Evolutionary conservation across 495 filamentous ascomycete species (phyloP), one percentile per base, ranked within the genome.

Genomic region (Hyaloscypha bicolor): DNA sequence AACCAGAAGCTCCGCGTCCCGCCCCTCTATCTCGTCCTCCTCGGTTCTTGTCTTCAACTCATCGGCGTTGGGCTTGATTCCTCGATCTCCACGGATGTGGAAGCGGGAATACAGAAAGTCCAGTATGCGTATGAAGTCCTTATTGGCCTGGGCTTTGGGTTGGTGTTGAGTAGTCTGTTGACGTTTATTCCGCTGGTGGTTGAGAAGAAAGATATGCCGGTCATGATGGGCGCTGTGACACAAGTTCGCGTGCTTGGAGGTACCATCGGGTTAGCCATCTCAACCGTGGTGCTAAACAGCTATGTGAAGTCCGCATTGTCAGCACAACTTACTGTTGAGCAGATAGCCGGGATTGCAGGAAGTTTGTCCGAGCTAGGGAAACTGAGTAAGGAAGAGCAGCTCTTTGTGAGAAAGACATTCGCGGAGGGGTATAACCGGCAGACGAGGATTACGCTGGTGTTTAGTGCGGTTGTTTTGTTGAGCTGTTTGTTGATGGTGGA

Each of bases 1-100:
- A 80, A 78, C 61, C 68, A 73, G 45, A 78, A 85, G 61, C 80
- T 85, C 82, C 1, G 30, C 31, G 55, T 60, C 60, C 81, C 75
- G 3, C 81, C 22, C 74, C 80, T 63, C 81, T 58, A 83, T 66
- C 71, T 82, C 19, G 74, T 86, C 25, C 69, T 88, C 9, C 69
- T 80, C 1, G 78, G 83, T n/a, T 80, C 79, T 8, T 64, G 68
- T 29, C 69, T 87, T 0, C 85, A 88, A 65, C 76, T 85, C 1
- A 60, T 88, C 9, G 85, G 86, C 0, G 70, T 83, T 29, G 81
- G 78, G 0, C 75, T 88, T 12, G 72, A 86, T n/a, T 81, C 75
- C 4, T 76, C 74, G 9, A 73, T 82, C 21, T 37, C 35, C 35
- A 37, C 35, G 35, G 75, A 31, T 68, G 48, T 63, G 3, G 37